Conservation (phyloP, 345 rosid species). For the Cardiospermum halicacabum region DNA sequence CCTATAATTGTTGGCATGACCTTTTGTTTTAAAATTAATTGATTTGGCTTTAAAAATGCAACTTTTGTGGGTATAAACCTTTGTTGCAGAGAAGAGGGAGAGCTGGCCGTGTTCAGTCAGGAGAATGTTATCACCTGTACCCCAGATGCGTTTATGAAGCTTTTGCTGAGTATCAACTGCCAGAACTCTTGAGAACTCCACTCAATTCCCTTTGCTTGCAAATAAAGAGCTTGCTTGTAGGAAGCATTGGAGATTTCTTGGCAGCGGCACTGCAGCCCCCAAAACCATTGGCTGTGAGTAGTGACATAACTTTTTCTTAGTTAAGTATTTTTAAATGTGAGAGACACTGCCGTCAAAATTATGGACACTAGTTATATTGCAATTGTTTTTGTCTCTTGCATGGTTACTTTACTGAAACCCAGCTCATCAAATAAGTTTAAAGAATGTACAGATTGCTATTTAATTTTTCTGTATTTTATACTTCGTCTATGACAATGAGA, state of each 20-base stretch:
- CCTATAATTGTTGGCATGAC: too few species aligned
- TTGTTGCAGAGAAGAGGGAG: conserved; percentile 82
- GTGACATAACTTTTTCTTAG: conserved; percentile 2
- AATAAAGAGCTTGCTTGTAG: conserved; percentile 92
- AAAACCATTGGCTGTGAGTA: conserved; percentile 80
- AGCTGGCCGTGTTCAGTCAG: conserved; percentile 96
- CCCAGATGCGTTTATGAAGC: conserved; percentile 92
- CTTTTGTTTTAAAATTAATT: conserved; percentile 1
- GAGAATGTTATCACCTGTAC: conserved; percentile 92
- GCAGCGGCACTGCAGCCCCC: conserved; percentile 97
- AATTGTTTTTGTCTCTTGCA: not conserved
- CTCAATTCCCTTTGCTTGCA: conserved; percentile 98
- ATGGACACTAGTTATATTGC: not conserved
- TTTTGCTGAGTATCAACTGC: conserved; percentile 96
- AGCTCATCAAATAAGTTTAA: not conserved
- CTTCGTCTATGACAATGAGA: not conserved
- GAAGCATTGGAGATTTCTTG: conserved; percentile 84
- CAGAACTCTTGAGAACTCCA: conserved; percentile 97
- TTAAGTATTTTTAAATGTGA: not conserved
- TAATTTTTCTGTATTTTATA: not conserved
- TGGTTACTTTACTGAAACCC: not conserved
- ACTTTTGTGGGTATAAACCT: conserved; percentile 7
- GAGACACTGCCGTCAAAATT: not conserved
- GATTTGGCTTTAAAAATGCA: not conserved
- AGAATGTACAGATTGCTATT: not conserved